Evolutionary conservation across 768 basidiomycete genomes (phyloP).

Genomic region (Russula abietina): DNA sequence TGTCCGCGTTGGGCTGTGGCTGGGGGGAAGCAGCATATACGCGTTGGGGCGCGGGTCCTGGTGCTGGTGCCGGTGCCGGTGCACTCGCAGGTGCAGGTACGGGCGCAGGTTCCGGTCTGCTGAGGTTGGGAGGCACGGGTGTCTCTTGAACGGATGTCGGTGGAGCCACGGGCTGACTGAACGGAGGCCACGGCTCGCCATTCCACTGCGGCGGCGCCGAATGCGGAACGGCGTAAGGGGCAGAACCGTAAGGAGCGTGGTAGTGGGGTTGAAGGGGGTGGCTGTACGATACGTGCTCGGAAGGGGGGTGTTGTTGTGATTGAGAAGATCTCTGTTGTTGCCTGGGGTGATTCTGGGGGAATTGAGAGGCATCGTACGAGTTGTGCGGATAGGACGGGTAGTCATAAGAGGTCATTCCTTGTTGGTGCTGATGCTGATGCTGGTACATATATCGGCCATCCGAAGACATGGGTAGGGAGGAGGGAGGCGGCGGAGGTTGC

Average conservation of each 20-base stretch:
- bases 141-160: constrained; percentile 19
- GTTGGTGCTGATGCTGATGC: constrained; percentile 40
- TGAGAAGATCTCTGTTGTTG: constrained; percentile 29
- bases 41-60: constrained; percentile 29
- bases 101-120: constrained; percentile 13
- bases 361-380: constrained; percentile 31
- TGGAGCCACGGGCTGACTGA: constrained; percentile 9
- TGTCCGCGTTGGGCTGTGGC: constrained; percentile 30
- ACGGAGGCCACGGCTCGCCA: constrained; percentile 24
- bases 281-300: constrained; percentile 27
- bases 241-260: constrained; percentile 23
- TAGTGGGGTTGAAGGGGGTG: constrained; percentile 26
- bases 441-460: constrained; percentile 52
- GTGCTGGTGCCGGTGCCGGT: background rate
- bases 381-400: constrained; percentile 40
- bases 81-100: constrained; percentile 26
- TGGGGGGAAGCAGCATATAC: constrained; percentile 29
- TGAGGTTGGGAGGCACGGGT: constrained; percentile 7
- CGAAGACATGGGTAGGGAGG: constrained; percentile 38
- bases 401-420: constrained; percentile 43
- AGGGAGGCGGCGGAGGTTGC: constrained; percentile 14
- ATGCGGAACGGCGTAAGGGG: constrained; percentile 21
- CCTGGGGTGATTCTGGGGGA: constrained; percentile 27
- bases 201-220: constrained; percentile 24
- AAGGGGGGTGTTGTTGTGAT: constrained; percentile 30